A percentile compares a stretch with the other conserved stretches of the same genome.
Conservation (phyloP, 225 moss, liverwort and hornwort genomes). For the Pseudisothecium myosuroides region DNA sequence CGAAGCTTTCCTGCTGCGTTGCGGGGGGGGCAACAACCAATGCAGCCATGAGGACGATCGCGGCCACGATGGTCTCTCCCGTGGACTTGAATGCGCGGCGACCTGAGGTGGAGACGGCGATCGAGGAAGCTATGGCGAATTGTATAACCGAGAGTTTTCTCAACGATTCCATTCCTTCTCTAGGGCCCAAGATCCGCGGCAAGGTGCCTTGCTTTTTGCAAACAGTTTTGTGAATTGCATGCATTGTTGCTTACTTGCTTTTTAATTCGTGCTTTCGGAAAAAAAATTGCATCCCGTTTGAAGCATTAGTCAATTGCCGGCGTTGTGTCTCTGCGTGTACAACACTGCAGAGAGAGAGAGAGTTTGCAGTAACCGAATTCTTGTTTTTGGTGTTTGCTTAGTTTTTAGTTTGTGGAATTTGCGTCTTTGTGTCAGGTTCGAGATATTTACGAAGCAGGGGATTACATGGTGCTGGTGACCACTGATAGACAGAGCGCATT, state of each 20-base stretch:
- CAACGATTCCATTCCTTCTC: constrained; percentile 45
- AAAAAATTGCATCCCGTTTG: not conserved
- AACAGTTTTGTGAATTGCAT: not conserved
- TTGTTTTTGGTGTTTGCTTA: not conserved
- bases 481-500: constrained; percentile 95
- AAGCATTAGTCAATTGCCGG: not conserved
- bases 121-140: constrained; percentile 40
- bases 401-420: not conserved
- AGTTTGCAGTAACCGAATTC: not conserved
- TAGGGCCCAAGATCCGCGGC: constrained; percentile 86
- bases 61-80: not conserved
- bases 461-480: constrained; percentile 83
- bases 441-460: constrained; percentile 83
- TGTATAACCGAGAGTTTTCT: constrained; percentile 72
- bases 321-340: not conserved
- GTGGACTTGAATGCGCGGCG: constrained; percentile 35
- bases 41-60: not conserved
- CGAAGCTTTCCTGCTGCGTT: not conserved
- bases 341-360: not conserved
- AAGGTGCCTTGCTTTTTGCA: constrained; percentile 27
- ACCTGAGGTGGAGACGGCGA: constrained; percentile 29
- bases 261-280: not conserved
- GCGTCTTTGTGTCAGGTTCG: constrained; percentile 41
- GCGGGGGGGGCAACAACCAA: not conserved
- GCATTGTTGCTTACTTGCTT: not conserved